Conservation (phyloP, 1,284 basidiomycete genomes). For the Austroboletus novae-zelandiae region DNA sequence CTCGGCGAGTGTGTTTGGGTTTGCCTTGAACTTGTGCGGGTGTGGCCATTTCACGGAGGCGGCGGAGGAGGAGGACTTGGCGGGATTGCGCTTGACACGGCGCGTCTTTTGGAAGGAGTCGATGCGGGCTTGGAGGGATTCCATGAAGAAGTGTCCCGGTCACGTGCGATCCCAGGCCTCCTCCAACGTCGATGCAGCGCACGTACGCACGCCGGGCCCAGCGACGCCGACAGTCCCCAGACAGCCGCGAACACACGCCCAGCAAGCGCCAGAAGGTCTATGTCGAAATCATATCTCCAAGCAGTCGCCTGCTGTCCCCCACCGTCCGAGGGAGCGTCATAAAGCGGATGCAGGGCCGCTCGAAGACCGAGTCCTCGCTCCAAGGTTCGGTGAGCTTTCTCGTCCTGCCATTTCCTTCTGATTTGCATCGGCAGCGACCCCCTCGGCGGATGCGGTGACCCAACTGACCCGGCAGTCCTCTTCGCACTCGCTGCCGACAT, state of each 20-base stretch:
- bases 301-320: slow-evolving; percentile 5
- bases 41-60: slow-evolving; percentile 66
- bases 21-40: slow-evolving; percentile 56
- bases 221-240: slow-evolving; percentile 8
- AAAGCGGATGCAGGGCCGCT: slow-evolving; percentile 46
- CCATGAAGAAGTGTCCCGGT: slow-evolving; percentile 38
- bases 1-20: slow-evolving; percentile 66
- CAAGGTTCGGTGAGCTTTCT: slow-evolving; percentile 18
- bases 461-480: slow-evolving; percentile 14
- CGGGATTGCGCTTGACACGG: slow-evolving; percentile 48
- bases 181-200: neutral
- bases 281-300: slow-evolving; percentile 24
- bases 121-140: slow-evolving; percentile 52
- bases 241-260: slow-evolving; percentile 2
- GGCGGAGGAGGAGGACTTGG: slow-evolving; percentile 36
- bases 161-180: neutral
- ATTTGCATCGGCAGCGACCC: neutral
- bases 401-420: neutral
- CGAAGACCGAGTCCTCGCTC: slow-evolving; percentile 56
- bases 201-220: slow-evolving; percentile 26
- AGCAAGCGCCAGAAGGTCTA: slow-evolving; percentile 24
- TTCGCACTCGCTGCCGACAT: slow-evolving; percentile 16
- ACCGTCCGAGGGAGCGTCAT: slow-evolving; percentile 26
- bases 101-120: slow-evolving; percentile 56
- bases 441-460: slow-evolving; percentile 1